phyloP scores from a whole-genome alignment of 139 green algal species.

The Volvox reticuliferus region DNA sequence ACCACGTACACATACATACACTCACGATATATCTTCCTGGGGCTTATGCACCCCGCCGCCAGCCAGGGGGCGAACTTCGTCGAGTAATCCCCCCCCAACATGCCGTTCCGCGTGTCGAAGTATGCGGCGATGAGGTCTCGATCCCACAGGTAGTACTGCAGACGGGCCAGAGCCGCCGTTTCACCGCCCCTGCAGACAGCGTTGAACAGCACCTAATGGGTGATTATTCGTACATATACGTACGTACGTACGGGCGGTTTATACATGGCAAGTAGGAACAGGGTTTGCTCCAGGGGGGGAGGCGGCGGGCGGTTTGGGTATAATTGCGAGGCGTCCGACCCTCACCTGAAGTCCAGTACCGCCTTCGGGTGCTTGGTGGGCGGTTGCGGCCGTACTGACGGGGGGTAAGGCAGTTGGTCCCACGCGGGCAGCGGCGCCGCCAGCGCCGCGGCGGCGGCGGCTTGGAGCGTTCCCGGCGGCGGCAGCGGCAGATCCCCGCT shows the following conservation, averaged over 20 bases:
- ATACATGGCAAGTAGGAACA: too few species aligned
- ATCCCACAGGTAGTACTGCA: constrained; percentile 97
- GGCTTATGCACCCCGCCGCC: constrained; percentile 87
- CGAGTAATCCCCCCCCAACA: constrained; percentile 94
- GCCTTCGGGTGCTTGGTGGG: constrained; percentile 61
- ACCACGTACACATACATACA: not conserved
- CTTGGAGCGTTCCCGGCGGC: not conserved
- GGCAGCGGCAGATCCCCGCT: constrained; percentile 76
- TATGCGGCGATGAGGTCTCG: constrained; percentile 76
- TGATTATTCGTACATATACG: too few species aligned
- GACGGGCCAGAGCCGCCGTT: constrained; percentile 83
- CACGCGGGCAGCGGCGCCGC: constrained; percentile 43
- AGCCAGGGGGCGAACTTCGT: constrained; percentile 95
- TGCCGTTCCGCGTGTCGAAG: constrained; percentile 91
- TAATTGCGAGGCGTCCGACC: too few species aligned
- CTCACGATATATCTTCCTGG: constrained; percentile 41
- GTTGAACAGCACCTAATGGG: too few species aligned
- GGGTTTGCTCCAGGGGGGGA: too few species aligned
- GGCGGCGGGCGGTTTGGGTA: too few species aligned
- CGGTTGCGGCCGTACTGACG: constrained; percentile 5
- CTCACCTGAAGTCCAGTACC: constrained; percentile 81
- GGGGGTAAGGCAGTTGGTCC: constrained; percentile 60
- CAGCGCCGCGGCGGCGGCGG: not conserved
- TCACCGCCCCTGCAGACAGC: constrained; percentile 83
- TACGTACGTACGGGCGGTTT: too few species aligned